Conservation (phyloP, 768 basidiomycete genomes). For the Auriculariales sp. region DNA sequence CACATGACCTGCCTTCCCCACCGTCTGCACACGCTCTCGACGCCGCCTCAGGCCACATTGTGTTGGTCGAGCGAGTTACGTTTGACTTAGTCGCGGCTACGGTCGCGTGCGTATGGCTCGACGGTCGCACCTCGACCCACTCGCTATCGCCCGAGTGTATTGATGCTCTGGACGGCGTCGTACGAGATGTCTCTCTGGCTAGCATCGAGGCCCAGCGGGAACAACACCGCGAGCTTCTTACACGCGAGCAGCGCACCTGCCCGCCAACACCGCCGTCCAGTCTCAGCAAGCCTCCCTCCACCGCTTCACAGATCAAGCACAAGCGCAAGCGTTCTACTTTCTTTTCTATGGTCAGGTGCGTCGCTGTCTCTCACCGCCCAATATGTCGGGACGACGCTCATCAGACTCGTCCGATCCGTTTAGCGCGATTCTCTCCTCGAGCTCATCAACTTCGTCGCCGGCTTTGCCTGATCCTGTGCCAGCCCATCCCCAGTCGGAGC, state of each 20-base stretch:
- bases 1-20: slow-evolving; percentile 40
- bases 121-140: slow-evolving; percentile 38
- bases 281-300: slow-evolving; percentile 11
- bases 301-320: slow-evolving; percentile 26
- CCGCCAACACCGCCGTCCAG: neutral
- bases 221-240: slow-evolving; percentile 10
- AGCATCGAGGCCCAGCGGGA: slow-evolving; percentile 7
- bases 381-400: slow-evolving; percentile 8
- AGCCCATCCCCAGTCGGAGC: slow-evolving; percentile 10
- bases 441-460: slow-evolving; percentile 16
- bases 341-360: neutral
- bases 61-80: slow-evolving; percentile 40
- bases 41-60: slow-evolving; percentile 40
- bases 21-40: slow-evolving; percentile 42
- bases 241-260: neutral
- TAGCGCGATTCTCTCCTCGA: slow-evolving; percentile 18
- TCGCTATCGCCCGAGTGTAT: slow-evolving; percentile 26
- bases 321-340: slow-evolving; percentile 51
- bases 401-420: neutral
- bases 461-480: slow-evolving; percentile 1
- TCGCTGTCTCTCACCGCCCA: neutral
- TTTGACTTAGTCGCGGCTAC: slow-evolving; percentile 38
- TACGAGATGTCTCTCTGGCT: slow-evolving; percentile 28
- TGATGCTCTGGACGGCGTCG: slow-evolving; percentile 32
- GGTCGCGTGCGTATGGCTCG: slow-evolving; percentile 41